A percentile compares a stretch with the other conserved stretches of the same genome.
Evolutionary conservation across 768 basidiomycete genomes (phyloP).

Genomic region (Grammothele lineata): DNA sequence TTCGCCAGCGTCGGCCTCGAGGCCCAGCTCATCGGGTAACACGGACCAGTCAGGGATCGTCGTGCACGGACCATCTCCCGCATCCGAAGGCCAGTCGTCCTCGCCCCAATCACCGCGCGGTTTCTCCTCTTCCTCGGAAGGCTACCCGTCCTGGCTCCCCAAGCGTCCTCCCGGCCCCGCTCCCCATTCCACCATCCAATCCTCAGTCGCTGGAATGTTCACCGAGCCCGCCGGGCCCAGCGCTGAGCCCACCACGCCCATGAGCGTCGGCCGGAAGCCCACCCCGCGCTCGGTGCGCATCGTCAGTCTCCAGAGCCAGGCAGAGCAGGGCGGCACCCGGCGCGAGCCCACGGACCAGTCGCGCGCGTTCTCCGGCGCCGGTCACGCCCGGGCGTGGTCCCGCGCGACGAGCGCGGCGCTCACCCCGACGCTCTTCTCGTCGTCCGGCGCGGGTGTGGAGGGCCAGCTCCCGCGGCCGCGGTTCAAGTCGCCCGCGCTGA

Average conservation of each 20-base stretch:
- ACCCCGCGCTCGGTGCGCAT: conserved; percentile 82
- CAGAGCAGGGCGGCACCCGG: conserved; percentile 34
- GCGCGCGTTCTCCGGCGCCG: conserved; percentile 26
- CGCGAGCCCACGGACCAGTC: conserved; percentile 51
- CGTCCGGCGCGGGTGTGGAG: conserved; percentile 22
- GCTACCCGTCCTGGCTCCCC: conserved; percentile 85
- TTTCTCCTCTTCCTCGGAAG: conserved; percentile 42
- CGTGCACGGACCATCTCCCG: conserved; percentile 14
- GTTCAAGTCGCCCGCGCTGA: conserved; percentile 64
- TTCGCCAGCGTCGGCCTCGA: conserved; percentile 25
- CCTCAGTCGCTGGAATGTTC: conserved; percentile 41
- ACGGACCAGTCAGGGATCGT: conserved; percentile 8
- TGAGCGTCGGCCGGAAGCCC: conserved; percentile 61
- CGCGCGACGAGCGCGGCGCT: conserved; percentile 46
- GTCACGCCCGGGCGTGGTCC: conserved; percentile 52
- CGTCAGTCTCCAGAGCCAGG: conserved; percentile 59
- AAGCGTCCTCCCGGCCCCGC: conserved; percentile 71
- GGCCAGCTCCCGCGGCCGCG: conserved; percentile 47
- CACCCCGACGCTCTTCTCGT: conserved; percentile 41
- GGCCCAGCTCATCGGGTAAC: conserved; percentile 19
- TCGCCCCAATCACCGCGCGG: conserved; percentile 22
- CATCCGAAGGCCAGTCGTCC: conserved; percentile 16
- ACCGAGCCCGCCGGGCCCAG: conserved; percentile 29
- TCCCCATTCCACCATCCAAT: conserved; percentile 67
- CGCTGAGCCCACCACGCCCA: conserved; percentile 27